Base-by-base conservation (phyloP, 345 rosid species). In the Rhizophora mangle region DNA sequence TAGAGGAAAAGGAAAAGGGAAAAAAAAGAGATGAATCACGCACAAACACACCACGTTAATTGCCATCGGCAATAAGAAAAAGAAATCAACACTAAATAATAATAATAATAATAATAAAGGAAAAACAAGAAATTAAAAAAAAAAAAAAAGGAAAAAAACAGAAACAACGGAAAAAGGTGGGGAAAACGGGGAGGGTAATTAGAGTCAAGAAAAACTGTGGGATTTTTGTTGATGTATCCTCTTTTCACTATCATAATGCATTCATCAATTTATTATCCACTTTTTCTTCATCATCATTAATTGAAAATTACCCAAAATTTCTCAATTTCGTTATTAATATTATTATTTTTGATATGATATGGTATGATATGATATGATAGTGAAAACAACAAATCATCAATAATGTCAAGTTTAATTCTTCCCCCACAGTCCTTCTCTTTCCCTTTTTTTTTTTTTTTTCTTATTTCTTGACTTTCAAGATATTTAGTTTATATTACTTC, bases 401-500 rank as follows among this genome's bases (percentile, higher is more conserved):
- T 43, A 43, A 43, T 43, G 49, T 39, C 16, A 43, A 43, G 13
- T 18, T 13, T 13, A 43, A 43, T 43, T 13, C 18, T 3, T 43
- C 4, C 46, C 46, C 8, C 46, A 3, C 15, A 0, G 49, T 18
- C 49, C 18, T 3, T 15, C 70, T 60, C 46, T 43, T 53, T 52
- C 29, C 20, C 59, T 67, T 62, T 55, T 65, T 65, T n/a, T 24
- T 24, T 24, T 55, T 1, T 5, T 55, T 13, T 56, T 24, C 5
- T 56, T 1, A 6, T 74, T 74, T 64, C 82, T 74, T 85, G 75
- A 60, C 80, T 77, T 51, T 53, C 61, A 82, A 80, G 84, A 82
- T 73, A 77, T 72, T 68, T 74, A 29, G 72, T 75, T 74, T 51
- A 47, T 24, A 0, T 13, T 24, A 7, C 15, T 43, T 15, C 49